phyloP scores from a whole-genome alignment of 228 moss, liverwort and hornwort genomes.

The Sphagnum magellanicum region DNA sequence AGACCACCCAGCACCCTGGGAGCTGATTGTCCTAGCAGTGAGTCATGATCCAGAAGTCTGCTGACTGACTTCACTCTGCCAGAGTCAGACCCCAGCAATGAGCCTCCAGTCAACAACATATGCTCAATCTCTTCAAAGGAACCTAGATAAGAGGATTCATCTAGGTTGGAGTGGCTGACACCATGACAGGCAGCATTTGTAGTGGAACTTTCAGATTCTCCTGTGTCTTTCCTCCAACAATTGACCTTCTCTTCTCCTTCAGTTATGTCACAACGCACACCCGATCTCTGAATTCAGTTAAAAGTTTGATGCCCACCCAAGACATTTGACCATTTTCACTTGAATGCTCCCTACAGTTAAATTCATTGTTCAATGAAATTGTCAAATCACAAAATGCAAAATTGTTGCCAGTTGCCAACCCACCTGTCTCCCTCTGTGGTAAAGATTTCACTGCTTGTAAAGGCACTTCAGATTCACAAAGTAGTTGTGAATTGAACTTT shows the following conservation, averaged over 20 bases:
- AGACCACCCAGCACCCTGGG: not conserved
- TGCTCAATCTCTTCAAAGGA: constrained; percentile 1
- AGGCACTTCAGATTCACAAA: not conserved
- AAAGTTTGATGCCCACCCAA: too few relatives aligned
- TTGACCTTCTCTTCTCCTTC: not conserved
- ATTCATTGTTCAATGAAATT: too few relatives aligned
- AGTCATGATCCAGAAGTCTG: not conserved
- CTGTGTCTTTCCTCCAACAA: not conserved
- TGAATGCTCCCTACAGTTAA: too few relatives aligned
- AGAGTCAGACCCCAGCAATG: not conserved
- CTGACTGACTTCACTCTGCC: not conserved
- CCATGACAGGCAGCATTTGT: not conserved
- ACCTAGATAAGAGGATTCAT: not conserved
- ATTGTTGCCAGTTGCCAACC: too few relatives aligned
- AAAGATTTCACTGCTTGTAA: not conserved
- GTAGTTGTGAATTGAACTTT: not conserved
- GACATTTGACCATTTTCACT: too few relatives aligned
- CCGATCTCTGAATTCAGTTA: too few relatives aligned
- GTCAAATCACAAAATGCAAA: too few relatives aligned
- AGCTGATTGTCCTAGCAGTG: not conserved
- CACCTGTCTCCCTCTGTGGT: not conserved
- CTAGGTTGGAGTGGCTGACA: not conserved
- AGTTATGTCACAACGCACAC: not conserved
- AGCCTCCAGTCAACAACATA: not conserved
- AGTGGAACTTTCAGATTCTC: not conserved